Evolutionary conservation across 1,139 yeast species (phyloP).

Genomic region (Yamadazyma dushanensis): DNA sequence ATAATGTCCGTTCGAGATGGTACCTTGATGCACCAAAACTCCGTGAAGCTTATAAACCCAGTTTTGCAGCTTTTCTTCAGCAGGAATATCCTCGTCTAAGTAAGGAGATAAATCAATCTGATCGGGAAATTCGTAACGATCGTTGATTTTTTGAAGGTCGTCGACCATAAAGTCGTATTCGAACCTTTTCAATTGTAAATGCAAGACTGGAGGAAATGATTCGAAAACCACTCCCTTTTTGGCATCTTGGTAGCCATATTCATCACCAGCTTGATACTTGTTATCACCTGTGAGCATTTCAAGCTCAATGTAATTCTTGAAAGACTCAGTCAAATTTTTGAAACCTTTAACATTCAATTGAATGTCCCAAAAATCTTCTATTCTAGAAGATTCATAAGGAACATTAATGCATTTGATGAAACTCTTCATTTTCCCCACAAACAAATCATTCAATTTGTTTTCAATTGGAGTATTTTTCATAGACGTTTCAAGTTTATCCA

Average conservation of each 20-base stretch:
- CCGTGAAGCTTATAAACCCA: slow-evolving; percentile 87
- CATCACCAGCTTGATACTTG: slow-evolving; percentile 90
- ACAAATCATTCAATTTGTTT: slow-evolving; percentile 73
- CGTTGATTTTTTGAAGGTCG: slow-evolving; percentile 87
- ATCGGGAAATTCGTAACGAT: slow-evolving; percentile 87
- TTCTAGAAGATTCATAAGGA: slow-evolving; percentile 90
- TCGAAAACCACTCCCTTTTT: slow-evolving; percentile 93
- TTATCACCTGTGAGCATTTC: slow-evolving; percentile 94
- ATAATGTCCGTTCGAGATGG: slow-evolving; percentile 93
- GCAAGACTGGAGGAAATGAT: slow-evolving; percentile 88
- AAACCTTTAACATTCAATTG: slow-evolving; percentile 91
- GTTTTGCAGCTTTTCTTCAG: slow-evolving; percentile 49
- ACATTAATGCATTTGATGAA: slow-evolving; percentile 91
- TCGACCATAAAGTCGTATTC: slow-evolving; percentile 93
- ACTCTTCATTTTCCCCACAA: slow-evolving; percentile 97
- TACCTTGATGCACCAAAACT: slow-evolving; percentile 94
- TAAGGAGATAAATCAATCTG: slow-evolving; percentile 78
- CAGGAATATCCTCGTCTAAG: slow-evolving; percentile 58
- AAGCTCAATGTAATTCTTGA: slow-evolving; percentile 81
- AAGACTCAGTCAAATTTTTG: slow-evolving; percentile 69
- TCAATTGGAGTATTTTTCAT: slow-evolving; percentile 91
- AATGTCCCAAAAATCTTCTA: slow-evolving; percentile 97
- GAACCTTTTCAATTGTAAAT: slow-evolving; percentile 88
- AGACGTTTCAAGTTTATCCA: slow-evolving; percentile 89
- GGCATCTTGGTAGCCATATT: slow-evolving; percentile 87